Percentiles rank a stretch among this genome's conserved stretches.
These are phyloP conservation scores for Colletotrichum higginsianum DNA, from an alignment of 2,329 filamentous ascomycete species.

Conservation along the genomic window DNA sequence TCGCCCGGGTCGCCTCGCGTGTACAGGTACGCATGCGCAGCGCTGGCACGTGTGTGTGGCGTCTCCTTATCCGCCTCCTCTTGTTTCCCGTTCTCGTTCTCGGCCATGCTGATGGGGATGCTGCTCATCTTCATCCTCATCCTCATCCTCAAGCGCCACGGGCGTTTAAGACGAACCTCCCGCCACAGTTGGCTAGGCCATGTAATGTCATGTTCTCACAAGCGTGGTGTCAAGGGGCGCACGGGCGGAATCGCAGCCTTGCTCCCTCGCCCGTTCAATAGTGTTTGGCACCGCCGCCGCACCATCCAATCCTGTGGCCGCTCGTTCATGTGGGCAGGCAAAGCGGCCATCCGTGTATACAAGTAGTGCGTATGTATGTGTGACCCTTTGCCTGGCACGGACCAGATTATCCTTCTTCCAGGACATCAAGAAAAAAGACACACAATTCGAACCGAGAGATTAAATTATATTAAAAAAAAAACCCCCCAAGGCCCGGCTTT, in stretches of 20 bases:
- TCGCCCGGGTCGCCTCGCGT: too few species aligned
- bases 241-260: background rate
- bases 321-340: conserved; percentile 25
- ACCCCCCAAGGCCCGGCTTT: background rate
- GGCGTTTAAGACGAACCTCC: conserved; percentile 12
- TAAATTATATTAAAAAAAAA: too few species aligned
- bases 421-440: too few species aligned
- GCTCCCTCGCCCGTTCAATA: conserved; percentile 25
- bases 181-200: background rate
- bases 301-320: conserved; percentile 7
- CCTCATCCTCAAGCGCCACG: background rate
- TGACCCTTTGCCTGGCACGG: too few species aligned
- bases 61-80: background rate
- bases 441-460: too few species aligned
- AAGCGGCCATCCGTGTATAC: conserved; percentile 14
- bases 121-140: too few species aligned
- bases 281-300: background rate
- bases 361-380: too few species aligned
- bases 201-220: too few species aligned
- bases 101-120: conserved; percentile 5
- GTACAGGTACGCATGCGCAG: too few species aligned
- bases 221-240: background rate
- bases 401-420: too few species aligned
- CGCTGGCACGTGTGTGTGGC: background rate
- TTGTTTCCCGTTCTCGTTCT: conserved; percentile 1